Conservation (phyloP, 441 rosid genomes). For the Isatis lusitanica region DNA sequence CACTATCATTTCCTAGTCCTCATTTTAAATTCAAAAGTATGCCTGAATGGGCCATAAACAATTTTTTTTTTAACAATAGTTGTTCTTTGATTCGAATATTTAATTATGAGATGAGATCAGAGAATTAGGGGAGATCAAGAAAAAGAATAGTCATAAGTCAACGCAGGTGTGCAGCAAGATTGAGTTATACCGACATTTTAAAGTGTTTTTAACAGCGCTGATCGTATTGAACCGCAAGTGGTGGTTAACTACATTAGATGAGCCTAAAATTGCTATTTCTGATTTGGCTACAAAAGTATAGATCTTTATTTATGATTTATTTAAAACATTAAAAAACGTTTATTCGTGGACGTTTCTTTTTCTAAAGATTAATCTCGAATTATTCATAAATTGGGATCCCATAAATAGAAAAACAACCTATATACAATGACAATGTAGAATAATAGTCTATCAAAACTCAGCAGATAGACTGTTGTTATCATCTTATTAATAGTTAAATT, state of each 20-base stretch:
- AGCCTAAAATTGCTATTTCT: no score
- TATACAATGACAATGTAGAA: no score
- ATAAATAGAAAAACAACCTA: no score
- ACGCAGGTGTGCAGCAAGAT: not conserved
- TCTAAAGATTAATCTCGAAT: no score
- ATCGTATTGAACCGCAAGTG: not conserved
- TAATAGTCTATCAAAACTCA: no score
- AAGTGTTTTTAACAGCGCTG: not conserved
- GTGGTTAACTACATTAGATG: not conserved
- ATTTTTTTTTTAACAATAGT: not conserved
- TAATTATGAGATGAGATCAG: not conserved
- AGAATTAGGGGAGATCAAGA: not conserved
- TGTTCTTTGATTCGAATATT: not conserved
- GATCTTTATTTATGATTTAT: no score
- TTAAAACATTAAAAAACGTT: no score
- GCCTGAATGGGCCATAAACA: not conserved
- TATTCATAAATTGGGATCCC: no score
- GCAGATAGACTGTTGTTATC: no score
- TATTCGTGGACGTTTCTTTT: no score
- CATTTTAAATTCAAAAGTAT: not conserved
- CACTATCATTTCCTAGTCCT: not conserved
- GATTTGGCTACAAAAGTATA: no score
- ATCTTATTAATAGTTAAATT: no score
- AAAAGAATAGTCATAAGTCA: not conserved
- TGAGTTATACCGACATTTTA: not conserved